These are phyloP conservation scores for Lachnellula suecica DNA, from an alignment of 2,329 filamentous ascomycete species.

Conservation along the genomic window DNA sequence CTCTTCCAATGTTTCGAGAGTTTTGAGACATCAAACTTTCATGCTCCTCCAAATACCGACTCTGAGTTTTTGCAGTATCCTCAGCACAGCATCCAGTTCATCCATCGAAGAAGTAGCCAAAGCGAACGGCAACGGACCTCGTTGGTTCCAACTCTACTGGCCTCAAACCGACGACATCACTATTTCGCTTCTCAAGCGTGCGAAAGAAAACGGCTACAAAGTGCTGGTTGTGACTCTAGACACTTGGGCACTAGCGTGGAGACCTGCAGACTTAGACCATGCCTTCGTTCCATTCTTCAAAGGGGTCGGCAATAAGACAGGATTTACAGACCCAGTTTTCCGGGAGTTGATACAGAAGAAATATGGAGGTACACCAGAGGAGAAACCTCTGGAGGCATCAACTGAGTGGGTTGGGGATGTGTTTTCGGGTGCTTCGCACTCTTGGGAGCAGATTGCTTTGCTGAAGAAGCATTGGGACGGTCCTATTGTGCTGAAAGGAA, in stretches of 20 bases:
- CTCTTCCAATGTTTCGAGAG: no score
- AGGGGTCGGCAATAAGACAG: conserved; percentile 58
- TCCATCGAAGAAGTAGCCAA: conserved; percentile 66
- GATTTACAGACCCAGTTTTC: conserved; percentile 68
- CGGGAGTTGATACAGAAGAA: conserved; percentile 53
- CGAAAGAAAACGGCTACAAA: conserved; percentile 59
- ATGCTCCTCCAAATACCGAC: no score
- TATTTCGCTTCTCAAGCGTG: conserved; percentile 58
- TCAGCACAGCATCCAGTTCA: conserved; percentile 62
- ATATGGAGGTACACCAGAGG: conserved; percentile 42
- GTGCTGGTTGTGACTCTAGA: conserved; percentile 73
- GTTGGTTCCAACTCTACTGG: conserved; percentile 79
- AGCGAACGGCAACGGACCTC: conserved; percentile 53
- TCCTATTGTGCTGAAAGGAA: conserved; percentile 62
- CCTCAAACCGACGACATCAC: conserved; percentile 66
- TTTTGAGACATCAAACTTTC: no score
- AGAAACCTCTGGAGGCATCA: conserved; percentile 49
- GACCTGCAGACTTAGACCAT: conserved; percentile 65
- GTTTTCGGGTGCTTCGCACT: conserved; percentile 52
- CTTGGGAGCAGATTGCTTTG: conserved; percentile 61
- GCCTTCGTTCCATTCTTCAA: conserved; percentile 60
- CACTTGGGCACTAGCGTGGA: conserved; percentile 68
- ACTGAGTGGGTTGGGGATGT: conserved; percentile 51
- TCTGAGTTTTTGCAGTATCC: no score
- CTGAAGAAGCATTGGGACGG: conserved; percentile 61